Evolutionary conservation across 2,329 filamentous ascomycete species (phyloP).

Genomic region (Cladophialophora bantiana): DNA sequence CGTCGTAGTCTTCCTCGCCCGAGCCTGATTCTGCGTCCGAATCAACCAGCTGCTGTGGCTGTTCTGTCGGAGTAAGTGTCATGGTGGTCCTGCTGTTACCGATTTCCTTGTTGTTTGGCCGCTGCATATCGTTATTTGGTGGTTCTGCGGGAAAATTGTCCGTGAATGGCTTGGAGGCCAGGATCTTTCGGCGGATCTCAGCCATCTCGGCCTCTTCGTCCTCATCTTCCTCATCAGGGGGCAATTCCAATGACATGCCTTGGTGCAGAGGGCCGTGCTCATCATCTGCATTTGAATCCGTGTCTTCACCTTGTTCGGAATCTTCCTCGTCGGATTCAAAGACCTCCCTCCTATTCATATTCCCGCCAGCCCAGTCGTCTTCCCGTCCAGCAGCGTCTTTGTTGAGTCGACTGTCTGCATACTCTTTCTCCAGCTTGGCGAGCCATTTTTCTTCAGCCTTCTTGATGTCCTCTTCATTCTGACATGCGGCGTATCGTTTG

Average conservation of each 20-base stretch:
- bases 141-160: constrained; percentile 52
- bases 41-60: constrained; percentile 54
- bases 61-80: constrained; percentile 37
- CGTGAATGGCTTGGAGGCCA: constrained; percentile 87
- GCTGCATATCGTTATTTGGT: constrained; percentile 56
- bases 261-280: constrained; percentile 58
- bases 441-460: constrained; percentile 87
- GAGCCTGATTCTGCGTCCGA: constrained; percentile 75
- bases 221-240: constrained; percentile 77
- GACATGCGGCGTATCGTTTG: constrained; percentile 83
- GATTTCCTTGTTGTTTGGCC: constrained; percentile 47
- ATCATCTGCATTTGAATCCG: constrained; percentile 54
- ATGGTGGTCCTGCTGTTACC: constrained; percentile 69
- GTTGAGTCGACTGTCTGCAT: constrained; percentile 76
- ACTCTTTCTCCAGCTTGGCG: constrained; percentile 86
- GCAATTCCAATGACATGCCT: constrained; percentile 66
- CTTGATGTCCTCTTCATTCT: constrained; percentile 82
- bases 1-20: constrained; percentile 68
- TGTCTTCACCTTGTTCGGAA: constrained; percentile 53
- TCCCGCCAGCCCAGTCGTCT: constrained; percentile 83
- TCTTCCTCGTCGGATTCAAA: constrained; percentile 41
- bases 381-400: constrained; percentile 59
- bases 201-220: constrained; percentile 92
- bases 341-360: constrained; percentile 70
- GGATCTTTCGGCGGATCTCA: constrained; percentile 85